Evolutionary conservation across 1,284 basidiomycete species (phyloP), one percentile per base, ranked within the genome.

Genomic region (Phylloboletellus chloephorus): DNA sequence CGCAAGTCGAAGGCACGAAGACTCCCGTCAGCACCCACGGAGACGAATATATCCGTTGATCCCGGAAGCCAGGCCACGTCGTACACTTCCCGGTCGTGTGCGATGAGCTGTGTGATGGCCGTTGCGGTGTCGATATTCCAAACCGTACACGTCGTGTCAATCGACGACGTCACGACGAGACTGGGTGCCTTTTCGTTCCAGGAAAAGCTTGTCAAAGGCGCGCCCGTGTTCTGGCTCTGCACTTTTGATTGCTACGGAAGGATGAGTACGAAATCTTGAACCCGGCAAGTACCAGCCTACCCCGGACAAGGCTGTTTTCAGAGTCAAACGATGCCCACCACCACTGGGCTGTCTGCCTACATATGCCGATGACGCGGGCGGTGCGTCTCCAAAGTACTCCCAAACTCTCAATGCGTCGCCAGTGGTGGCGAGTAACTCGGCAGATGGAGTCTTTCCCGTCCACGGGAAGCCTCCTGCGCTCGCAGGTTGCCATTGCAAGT

Each of bases 31-130:
- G 95, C 96, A 17, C 96, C 96, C 15, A 98, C 96, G 11, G 91
- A 95, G 23, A 98, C 94, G 64, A 99, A 99, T 50, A 98, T 94
- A 63, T 98, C 94, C 4, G 89, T 88, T 9, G 90, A 95, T n/a
- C 85, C 81, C 2, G 96, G 96, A n/a, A 97, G 79, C 95, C 96
- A 98, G 29, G 91, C 93, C 36, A 95, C 91, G 58, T 95, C 91
- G 66, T 93, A 94, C 5, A 99, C 96, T 63, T 98, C 96, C 34
- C 92, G 81, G 71, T 99, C 96, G 68, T 99, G 96, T 0, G 96
- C 96, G 61, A 95, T 95, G 52, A 94, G 79, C 64, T 99, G 96
- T 1, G 96, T 98, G 56, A 98, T 81, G 11, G 96, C 95, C n/a
- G 88, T 84, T 13, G 83, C 80, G 2, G 91, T 93, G 52, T 96